phyloP scores from a whole-genome alignment of 768 basidiomycete genomes.

The Auricularia sp. region DNA sequence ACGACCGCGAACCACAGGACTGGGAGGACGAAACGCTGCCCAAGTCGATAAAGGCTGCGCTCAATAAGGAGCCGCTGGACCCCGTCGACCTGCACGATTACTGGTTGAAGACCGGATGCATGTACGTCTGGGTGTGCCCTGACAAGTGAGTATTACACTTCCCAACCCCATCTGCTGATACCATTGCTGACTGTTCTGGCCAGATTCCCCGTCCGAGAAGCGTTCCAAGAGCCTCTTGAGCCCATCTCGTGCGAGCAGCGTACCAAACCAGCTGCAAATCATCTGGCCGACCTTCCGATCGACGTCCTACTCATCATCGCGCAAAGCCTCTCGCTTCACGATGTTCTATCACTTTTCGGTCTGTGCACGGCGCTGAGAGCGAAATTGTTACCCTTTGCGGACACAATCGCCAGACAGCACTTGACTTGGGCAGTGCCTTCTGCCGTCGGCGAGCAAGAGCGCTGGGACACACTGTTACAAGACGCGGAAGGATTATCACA shows the following conservation, averaged over 20 bases:
- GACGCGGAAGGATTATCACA: neutral
- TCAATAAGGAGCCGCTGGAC: neutral
- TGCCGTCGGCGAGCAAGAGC: neutral
- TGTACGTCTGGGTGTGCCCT: neutral
- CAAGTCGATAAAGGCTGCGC: neutral
- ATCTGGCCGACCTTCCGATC: slow-evolving; percentile 45
- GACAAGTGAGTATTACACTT: neutral
- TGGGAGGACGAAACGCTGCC: neutral
- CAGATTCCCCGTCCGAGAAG: neutral
- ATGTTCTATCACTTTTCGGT: slow-evolving; percentile 42
- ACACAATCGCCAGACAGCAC: neutral
- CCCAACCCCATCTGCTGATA: neutral
- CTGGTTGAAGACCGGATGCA: neutral
- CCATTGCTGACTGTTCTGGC: neutral
- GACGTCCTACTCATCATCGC: slow-evolving; percentile 63
- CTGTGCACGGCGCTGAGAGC: neutral
- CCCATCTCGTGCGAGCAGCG: neutral
- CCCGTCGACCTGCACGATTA: neutral
- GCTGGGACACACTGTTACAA: neutral
- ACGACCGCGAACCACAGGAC: neutral
- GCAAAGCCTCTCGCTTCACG: slow-evolving; percentile 46
- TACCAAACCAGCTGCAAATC: neutral
- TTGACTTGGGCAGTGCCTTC: neutral
- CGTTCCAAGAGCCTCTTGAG: neutral
- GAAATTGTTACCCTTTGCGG: neutral